Conservation (phyloP, 2,329 filamentous ascomycete genomes). For the Hypoxylon sp. region DNA sequence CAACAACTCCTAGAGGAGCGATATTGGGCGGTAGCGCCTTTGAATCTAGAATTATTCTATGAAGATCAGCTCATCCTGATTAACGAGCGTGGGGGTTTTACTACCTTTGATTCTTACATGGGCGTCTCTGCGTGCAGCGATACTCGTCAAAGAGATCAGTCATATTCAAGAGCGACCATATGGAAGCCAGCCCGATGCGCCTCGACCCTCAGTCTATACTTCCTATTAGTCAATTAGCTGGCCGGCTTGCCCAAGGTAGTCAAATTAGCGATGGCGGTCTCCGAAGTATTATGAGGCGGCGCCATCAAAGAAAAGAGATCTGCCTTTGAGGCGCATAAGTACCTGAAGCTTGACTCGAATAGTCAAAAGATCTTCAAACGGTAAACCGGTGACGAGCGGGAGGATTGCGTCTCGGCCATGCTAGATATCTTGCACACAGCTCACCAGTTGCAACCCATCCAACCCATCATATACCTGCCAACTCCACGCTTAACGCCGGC, state of each 20-base stretch:
- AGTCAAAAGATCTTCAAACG: slow-evolving; percentile 28
- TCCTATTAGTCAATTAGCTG: neutral
- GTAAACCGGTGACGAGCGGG: slow-evolving; percentile 12
- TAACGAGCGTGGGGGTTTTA: slow-evolving; percentile 28
- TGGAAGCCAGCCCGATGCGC: neutral
- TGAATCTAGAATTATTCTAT: slow-evolving; percentile 29
- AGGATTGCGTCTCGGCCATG: slow-evolving; percentile 18
- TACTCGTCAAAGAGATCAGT: neutral
- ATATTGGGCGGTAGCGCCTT: slow-evolving; percentile 14
- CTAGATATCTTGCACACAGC: slow-evolving; percentile 26
- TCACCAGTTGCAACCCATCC: slow-evolving; percentile 35
- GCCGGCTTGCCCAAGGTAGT: slow-evolving; percentile 1
- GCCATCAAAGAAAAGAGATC: slow-evolving; percentile 10
- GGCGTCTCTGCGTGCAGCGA: neutral
- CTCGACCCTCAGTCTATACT: neutral
- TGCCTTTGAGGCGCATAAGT: slow-evolving; percentile 11
- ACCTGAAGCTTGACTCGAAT: slow-evolving; percentile 25
- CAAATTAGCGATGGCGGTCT: neutral
- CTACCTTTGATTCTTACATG: slow-evolving; percentile 16
- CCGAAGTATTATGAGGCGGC: slow-evolving; percentile 2
- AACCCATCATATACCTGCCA: slow-evolving; percentile 27
- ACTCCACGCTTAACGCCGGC: slow-evolving; percentile 33
- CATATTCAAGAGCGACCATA: neutral
- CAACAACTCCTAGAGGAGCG: slow-evolving; percentile 14
- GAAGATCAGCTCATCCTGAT: slow-evolving; percentile 23